Percentiles rank a stretch among this genome's conserved stretches.
Conservation (phyloP, 768 basidiomycete genomes). For the Tephrocybe rancida region DNA sequence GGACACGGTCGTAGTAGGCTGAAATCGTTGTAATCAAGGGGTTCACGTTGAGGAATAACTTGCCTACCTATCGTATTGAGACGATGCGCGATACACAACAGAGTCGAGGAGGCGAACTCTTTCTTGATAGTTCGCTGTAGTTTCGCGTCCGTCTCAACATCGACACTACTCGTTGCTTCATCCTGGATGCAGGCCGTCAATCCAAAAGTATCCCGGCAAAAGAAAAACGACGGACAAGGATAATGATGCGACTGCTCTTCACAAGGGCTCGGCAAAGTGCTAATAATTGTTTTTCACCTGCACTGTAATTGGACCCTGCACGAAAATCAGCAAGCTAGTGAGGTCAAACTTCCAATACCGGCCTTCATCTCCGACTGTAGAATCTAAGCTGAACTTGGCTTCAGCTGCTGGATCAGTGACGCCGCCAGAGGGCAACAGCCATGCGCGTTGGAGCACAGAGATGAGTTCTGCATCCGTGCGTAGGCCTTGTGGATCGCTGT, state of each 20-base stretch:
- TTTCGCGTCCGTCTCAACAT: conserved; percentile 63
- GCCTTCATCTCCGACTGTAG: conserved; percentile 67
- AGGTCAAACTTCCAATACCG: not conserved
- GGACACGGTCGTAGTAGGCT: conserved; percentile 68
- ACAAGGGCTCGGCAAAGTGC: conserved; percentile 65
- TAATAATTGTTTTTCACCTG: conserved; percentile 67
- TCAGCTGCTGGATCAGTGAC: conserved; percentile 44
- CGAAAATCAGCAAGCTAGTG: not conserved
- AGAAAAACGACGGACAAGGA: conserved; percentile 41
- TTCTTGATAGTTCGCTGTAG: conserved; percentile 65
- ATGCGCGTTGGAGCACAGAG: conserved; percentile 59
- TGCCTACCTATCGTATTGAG: conserved; percentile 55
- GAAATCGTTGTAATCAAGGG: not conserved
- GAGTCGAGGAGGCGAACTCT: conserved; percentile 56
- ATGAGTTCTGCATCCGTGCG: conserved; percentile 66
- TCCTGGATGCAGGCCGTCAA: conserved; percentile 38
- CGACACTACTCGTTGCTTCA: conserved; percentile 64
- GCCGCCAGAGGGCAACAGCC: conserved; percentile 57
- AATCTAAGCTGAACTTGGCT: conserved; percentile 69
- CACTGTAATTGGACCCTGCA: conserved; percentile 61
- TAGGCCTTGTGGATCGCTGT: conserved; percentile 31
- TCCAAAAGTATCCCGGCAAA: not conserved
- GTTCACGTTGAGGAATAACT: conserved; percentile 1
- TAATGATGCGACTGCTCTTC: conserved; percentile 60
- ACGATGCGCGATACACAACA: conserved; percentile 60